A percentile compares a stretch with the other conserved stretches of the same genome.
Conservation (phyloP, 345 rosid species). For the Eucalyptus globulus region DNA sequence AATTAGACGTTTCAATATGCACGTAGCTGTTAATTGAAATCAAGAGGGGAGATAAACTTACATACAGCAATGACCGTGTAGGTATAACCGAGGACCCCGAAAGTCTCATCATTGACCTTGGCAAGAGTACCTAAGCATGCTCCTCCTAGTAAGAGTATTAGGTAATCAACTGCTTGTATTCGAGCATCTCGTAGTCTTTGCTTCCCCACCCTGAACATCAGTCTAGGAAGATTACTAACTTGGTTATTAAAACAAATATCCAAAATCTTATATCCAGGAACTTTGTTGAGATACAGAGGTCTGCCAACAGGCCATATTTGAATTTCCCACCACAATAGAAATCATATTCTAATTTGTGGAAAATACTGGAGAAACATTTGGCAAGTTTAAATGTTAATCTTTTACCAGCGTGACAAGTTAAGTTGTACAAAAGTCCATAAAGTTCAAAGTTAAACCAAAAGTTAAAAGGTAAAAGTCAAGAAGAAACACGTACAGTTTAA, state of each 20-base stretch:
- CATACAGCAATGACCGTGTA: conserved; percentile 79
- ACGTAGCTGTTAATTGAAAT: background rate
- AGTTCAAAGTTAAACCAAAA: background rate
- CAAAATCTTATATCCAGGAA: background rate
- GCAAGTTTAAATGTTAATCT: background rate
- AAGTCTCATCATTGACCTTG: conserved; percentile 67
- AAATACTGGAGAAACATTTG: background rate
- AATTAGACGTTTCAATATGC: background rate
- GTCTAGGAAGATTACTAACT: background rate
- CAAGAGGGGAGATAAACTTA: conserved; percentile 24
- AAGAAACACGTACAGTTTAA: background rate
- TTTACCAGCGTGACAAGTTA: background rate
- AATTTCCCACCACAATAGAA: background rate
- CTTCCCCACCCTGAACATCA: conserved; percentile 46
- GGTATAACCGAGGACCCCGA: conserved; percentile 64
- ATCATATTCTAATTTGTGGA: background rate
- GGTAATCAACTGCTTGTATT: conserved; percentile 52
- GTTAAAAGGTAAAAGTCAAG: background rate
- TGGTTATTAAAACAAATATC: background rate
- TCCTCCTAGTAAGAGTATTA: conserved; percentile 76
- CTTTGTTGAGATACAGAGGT: background rate
- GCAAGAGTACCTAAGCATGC: conserved; percentile 87
- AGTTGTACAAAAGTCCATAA: background rate
- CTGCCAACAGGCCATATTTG: background rate
- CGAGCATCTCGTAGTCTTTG: conserved; percentile 82